Conservation (phyloP, 768 basidiomycete genomes). For the Ephemerocybe angulata region DNA sequence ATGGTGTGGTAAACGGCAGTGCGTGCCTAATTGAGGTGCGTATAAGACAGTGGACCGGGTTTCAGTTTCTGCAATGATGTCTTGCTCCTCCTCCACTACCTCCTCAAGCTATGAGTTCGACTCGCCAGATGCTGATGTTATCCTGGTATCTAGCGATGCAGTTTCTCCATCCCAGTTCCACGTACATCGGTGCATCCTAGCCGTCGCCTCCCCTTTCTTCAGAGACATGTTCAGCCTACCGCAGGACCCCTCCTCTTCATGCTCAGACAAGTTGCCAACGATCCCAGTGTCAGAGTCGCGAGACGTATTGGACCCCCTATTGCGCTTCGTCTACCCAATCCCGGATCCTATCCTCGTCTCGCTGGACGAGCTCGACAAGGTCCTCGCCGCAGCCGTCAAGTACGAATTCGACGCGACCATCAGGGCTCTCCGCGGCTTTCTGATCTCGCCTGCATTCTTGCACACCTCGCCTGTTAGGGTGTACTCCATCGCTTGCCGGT, state of each 20-base stretch:
- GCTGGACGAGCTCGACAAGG: slow-evolving; percentile 49
- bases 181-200: slow-evolving; percentile 60
- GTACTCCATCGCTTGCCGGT: slow-evolving; percentile 67
- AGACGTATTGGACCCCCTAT: slow-evolving; percentile 42
- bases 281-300: slow-evolving; percentile 55
- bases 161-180: slow-evolving; percentile 45
- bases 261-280: slow-evolving; percentile 26
- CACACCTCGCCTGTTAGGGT: slow-evolving; percentile 51
- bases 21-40: too few relatives aligned
- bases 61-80: slow-evolving; percentile 3
- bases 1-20: too few relatives aligned
- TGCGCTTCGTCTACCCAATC: slow-evolving; percentile 62
- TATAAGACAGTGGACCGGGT: neutral
- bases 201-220: slow-evolving; percentile 66
- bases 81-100: slow-evolving; percentile 1
- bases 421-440: slow-evolving; percentile 44
- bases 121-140: slow-evolving; percentile 47
- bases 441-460: slow-evolving; percentile 50
- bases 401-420: slow-evolving; percentile 56
- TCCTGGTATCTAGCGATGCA: slow-evolving; percentile 42
- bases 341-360: slow-evolving; percentile 48
- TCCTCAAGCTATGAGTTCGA: slow-evolving; percentile 10
- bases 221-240: slow-evolving; percentile 64
- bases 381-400: slow-evolving; percentile 56
- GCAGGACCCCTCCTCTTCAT: slow-evolving; percentile 32